Percentiles rank a stretch among this genome's conserved stretches.
Conservation (phyloP, 352 stramenopile species). For the Phytopythium kandeliae region DNA sequence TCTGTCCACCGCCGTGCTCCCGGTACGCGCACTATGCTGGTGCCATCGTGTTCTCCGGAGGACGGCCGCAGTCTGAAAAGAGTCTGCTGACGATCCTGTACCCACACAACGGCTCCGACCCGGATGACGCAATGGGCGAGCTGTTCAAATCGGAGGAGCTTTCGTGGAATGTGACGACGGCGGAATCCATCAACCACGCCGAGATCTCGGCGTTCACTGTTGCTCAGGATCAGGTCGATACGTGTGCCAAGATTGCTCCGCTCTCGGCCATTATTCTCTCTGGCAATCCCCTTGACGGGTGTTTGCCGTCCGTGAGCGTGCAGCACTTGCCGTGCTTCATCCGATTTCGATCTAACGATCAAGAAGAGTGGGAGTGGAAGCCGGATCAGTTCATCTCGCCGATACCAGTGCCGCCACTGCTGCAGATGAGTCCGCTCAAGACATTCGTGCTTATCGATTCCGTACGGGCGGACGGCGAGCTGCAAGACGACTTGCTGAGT, state of each 20-base stretch:
- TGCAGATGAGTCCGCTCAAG: slow-evolving; percentile 50
- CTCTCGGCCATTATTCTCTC: slow-evolving; percentile 61
- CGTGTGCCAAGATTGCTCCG: slow-evolving; percentile 37
- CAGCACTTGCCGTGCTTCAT: slow-evolving; percentile 62
- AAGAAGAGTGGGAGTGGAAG: slow-evolving; percentile 72
- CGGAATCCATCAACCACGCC: slow-evolving; percentile 41
- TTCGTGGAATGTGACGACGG: slow-evolving; percentile 35
- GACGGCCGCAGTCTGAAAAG: slow-evolving; percentile 12
- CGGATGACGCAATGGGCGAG: slow-evolving; percentile 44
- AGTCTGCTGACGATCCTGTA: slow-evolving; percentile 41
- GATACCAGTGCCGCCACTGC: slow-evolving; percentile 28
- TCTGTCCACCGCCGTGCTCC: slow-evolving; percentile 53
- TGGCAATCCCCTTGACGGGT: slow-evolving; percentile 68
- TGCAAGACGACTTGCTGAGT: slow-evolving; percentile 44
- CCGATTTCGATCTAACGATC: slow-evolving; percentile 40
- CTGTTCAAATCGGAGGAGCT: slow-evolving; percentile 57
- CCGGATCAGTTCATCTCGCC: slow-evolving; percentile 25
- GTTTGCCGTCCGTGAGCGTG: slow-evolving; percentile 51
- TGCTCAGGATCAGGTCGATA: slow-evolving; percentile 51
- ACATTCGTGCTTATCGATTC: slow-evolving; percentile 38
- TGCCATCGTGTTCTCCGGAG: slow-evolving; percentile 44
- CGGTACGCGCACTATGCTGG: slow-evolving; percentile 41
- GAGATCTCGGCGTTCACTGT: slow-evolving; percentile 43
- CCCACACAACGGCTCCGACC: slow-evolving; percentile 17
- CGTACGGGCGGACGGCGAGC: slow-evolving; percentile 19